A percentile compares a stretch with the other conserved stretches of the same genome.
These are phyloP conservation scores for Eutypa lata DNA, from an alignment of 2,329 filamentous ascomycete genomes.

Conservation along the genomic window DNA sequence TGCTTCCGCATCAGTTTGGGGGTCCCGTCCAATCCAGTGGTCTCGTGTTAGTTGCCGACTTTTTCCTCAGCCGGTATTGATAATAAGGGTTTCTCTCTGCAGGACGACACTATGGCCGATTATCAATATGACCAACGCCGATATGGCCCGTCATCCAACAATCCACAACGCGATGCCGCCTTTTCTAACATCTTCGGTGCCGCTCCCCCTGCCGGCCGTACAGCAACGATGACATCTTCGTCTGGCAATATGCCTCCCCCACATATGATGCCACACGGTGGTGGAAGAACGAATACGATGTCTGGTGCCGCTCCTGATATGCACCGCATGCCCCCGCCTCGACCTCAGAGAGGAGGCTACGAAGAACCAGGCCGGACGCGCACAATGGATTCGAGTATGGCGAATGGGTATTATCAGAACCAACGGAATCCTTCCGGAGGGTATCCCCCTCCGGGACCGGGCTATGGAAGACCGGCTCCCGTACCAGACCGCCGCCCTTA, in stretches of 20 bases:
- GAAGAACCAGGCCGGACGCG: slow-evolving; percentile 37
- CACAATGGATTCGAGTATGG: slow-evolving; percentile 42
- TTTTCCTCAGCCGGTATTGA: neutral
- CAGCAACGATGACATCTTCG: slow-evolving; percentile 91
- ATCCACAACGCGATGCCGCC: slow-evolving; percentile 78
- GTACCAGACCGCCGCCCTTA: slow-evolving; percentile 62
- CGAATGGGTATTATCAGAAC: slow-evolving; percentile 51
- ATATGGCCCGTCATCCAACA: slow-evolving; percentile 49
- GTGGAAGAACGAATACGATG: slow-evolving; percentile 77
- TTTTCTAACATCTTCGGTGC: slow-evolving; percentile 95
- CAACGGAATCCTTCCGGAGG: slow-evolving; percentile 51
- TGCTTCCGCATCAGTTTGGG: neutral
- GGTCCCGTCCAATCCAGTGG: neutral
- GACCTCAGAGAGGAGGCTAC: slow-evolving; percentile 32
- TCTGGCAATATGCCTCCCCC: slow-evolving; percentile 46
- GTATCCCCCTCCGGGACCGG: slow-evolving; percentile 35
- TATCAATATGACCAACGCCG: slow-evolving; percentile 54
- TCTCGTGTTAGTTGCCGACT: neutral
- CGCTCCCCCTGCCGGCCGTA: slow-evolving; percentile 80
- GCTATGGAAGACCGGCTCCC: slow-evolving; percentile 41
- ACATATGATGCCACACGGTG: slow-evolving; percentile 46
- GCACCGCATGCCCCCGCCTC: slow-evolving; percentile 63
- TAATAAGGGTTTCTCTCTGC: slow-evolving; percentile 25
- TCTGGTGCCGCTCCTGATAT: slow-evolving; percentile 41
- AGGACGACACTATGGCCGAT: slow-evolving; percentile 53